Evolutionary conservation across 73 alveolate genomes (phyloP).

Genomic region (Tetrahymena borealis): DNA sequence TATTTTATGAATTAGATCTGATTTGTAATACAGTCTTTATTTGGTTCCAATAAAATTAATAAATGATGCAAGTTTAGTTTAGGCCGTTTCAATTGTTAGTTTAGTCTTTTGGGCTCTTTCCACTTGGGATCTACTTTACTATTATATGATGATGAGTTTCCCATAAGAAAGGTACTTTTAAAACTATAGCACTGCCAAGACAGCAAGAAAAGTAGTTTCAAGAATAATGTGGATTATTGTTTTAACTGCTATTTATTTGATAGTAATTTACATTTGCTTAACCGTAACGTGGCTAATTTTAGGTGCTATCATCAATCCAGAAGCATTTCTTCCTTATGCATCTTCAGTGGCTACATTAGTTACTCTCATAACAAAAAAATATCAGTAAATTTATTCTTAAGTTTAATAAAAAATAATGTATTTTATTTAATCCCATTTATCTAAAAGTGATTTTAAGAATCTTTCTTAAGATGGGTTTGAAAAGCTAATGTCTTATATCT

Average conservation of each 20-base stretch:
- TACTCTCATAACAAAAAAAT: constrained; percentile 4
- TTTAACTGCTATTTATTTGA: constrained; percentile 3
- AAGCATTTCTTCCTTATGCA: constrained; percentile 44
- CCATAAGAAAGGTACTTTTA: constrained; percentile 36
- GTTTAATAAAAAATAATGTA: background rate
- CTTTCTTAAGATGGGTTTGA: constrained; percentile 34
- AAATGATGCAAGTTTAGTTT: constrained; percentile 16
- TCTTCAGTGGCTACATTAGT: constrained; percentile 46
- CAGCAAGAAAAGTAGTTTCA: background rate
- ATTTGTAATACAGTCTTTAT: constrained; percentile 7
- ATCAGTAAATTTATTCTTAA: background rate
- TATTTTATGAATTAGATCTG: background rate
- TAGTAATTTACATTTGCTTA: constrained; percentile 3
- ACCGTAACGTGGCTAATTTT: constrained; percentile 27
- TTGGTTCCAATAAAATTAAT: constrained; percentile 10
- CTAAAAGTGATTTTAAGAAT: constrained; percentile 13
- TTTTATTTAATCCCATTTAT: too few relatives aligned
- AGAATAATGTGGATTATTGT: constrained; percentile 28
- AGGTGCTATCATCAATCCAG: constrained; percentile 46
- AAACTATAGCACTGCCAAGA: constrained; percentile 22
- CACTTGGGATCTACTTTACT: constrained; percentile 16
- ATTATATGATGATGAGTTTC: constrained; percentile 18
- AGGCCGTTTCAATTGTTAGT: constrained; percentile 5
- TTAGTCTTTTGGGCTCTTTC: constrained; percentile 27
- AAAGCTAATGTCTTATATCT: constrained; percentile 15